phyloP scores from a whole-genome alignment of 495 filamentous ascomycete genomes.

The Platismatia glauca region DNA sequence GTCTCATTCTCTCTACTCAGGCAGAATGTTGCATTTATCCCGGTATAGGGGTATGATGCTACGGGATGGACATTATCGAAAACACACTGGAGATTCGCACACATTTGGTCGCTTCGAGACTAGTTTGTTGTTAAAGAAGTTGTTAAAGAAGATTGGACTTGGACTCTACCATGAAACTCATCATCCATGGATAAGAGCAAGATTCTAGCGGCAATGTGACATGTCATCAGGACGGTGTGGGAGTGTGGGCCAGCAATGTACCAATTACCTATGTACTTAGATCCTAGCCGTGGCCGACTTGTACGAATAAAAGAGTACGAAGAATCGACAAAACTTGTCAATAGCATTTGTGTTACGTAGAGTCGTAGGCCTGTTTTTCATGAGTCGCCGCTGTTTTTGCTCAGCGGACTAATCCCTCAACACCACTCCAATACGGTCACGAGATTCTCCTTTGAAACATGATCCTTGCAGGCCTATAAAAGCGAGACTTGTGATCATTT shows the following conservation, averaged over 20 bases:
- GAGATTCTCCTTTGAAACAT: background rate
- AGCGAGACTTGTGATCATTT: background rate
- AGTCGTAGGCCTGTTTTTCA: background rate
- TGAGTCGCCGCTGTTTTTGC: background rate
- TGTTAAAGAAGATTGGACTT: slow-evolving; percentile 25
- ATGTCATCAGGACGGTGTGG: background rate
- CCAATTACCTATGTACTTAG: background rate
- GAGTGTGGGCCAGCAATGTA: background rate
- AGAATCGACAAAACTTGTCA: background rate
- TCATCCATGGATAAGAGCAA: background rate
- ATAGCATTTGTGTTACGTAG: no score
- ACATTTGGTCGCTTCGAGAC: slow-evolving; percentile 18
- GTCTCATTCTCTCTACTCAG: slow-evolving; percentile 33
- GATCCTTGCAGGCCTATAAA: background rate
- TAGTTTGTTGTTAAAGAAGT: slow-evolving; percentile 31
- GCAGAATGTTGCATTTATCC: slow-evolving; percentile 30
- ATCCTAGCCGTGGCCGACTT: background rate
- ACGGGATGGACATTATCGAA: slow-evolving; percentile 31
- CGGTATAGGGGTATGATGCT: slow-evolving; percentile 26
- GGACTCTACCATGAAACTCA: background rate
- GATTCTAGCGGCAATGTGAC: background rate
- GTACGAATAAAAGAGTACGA: slow-evolving; percentile 24
- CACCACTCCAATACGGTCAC: background rate
- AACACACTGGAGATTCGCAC: slow-evolving; percentile 32
- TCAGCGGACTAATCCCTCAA: background rate